phyloP scores from a whole-genome alignment of 2,329 filamentous ascomycete genomes.

The Ascochyta rabiei region DNA sequence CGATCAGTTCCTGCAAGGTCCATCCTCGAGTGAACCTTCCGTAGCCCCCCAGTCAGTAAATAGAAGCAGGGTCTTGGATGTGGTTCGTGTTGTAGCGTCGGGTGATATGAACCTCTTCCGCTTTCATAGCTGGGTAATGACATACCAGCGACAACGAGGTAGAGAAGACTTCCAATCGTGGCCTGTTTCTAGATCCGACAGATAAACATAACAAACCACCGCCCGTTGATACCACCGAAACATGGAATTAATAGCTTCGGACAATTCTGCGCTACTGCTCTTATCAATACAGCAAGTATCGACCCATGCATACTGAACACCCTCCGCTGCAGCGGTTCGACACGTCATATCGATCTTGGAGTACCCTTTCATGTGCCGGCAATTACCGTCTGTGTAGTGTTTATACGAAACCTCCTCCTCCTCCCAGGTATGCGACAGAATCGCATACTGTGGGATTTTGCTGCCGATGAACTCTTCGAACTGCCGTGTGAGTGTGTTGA shows the following conservation, averaged over 20 bases:
- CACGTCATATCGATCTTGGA: slow-evolving; percentile 2
- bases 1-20: slow-evolving; percentile 26
- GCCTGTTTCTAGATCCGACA: slow-evolving; percentile 3
- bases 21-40: slow-evolving; percentile 20
- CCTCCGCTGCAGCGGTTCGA: background rate
- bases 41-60: too few relatives aligned
- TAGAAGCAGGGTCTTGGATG: too few relatives aligned
- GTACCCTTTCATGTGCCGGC: background rate
- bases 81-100: too few relatives aligned
- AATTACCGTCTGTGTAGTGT: background rate
- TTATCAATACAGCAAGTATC: slow-evolving; percentile 19
- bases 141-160: too few relatives aligned
- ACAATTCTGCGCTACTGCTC: slow-evolving; percentile 13
- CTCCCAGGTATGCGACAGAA: slow-evolving; percentile 14
- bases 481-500: background rate
- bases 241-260: slow-evolving; percentile 24
- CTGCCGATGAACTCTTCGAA: slow-evolving; percentile 1
- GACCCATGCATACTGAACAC: background rate
- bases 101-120: too few relatives aligned
- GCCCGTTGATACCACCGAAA: slow-evolving; percentile 17
- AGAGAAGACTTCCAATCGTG: too few relatives aligned
- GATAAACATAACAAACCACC: slow-evolving; percentile 16
- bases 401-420: slow-evolving; percentile 8
- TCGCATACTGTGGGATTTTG: slow-evolving; percentile 5
- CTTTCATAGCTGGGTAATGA: too few relatives aligned